A percentile compares a stretch with the other conserved stretches of the same genome.
Evolutionary conservation across 2,329 filamentous ascomycete species (phyloP).

Genomic region (Neofusicoccum umdonicola): DNA sequence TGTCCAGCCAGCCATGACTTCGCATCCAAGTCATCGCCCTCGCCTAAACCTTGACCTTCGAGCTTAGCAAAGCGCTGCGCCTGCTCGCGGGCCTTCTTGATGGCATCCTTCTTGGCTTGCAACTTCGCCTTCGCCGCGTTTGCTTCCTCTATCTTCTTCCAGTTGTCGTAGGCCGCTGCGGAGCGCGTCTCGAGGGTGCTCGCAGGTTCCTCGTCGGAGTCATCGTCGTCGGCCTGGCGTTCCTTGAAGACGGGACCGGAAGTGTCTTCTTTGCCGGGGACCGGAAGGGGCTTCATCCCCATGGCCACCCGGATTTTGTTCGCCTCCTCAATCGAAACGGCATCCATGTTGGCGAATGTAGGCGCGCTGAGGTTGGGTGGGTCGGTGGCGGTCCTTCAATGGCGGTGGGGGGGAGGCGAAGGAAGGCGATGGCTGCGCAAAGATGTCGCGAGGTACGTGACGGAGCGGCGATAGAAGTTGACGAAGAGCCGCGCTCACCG

Average conservation of each 20-base stretch:
- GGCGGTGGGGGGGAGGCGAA: constrained; percentile 12
- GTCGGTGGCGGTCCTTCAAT: background rate
- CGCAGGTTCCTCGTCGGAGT: constrained; percentile 64
- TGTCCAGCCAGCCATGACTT: constrained; percentile 83
- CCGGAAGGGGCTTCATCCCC: constrained; percentile 85
- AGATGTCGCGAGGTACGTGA: constrained; percentile 12
- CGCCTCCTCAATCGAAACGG: constrained; percentile 72
- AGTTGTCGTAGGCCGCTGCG: constrained; percentile 73
- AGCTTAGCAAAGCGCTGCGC: constrained; percentile 74
- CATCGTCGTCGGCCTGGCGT: constrained; percentile 47
- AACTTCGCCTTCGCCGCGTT: constrained; percentile 69
- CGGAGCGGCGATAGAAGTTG: constrained; percentile 12
- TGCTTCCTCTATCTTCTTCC: constrained; percentile 67
- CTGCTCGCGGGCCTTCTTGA: constrained; percentile 83
- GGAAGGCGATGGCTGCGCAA: background rate
- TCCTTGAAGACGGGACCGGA: constrained; percentile 57
- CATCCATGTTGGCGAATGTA: constrained; percentile 30
- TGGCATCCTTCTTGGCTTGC: constrained; percentile 75
- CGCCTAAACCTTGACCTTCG: constrained; percentile 80
- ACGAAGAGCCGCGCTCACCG: constrained; percentile 1
- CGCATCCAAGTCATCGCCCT: constrained; percentile 70
- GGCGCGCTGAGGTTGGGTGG: background rate
- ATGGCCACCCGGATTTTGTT: constrained; percentile 88
- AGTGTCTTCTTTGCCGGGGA: constrained; percentile 62
- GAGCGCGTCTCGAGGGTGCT: constrained; percentile 83